Evolutionary conservation across 2,329 filamentous ascomycete species (phyloP).

Genomic region (Pseudovirgaria hyperparasitica): DNA sequence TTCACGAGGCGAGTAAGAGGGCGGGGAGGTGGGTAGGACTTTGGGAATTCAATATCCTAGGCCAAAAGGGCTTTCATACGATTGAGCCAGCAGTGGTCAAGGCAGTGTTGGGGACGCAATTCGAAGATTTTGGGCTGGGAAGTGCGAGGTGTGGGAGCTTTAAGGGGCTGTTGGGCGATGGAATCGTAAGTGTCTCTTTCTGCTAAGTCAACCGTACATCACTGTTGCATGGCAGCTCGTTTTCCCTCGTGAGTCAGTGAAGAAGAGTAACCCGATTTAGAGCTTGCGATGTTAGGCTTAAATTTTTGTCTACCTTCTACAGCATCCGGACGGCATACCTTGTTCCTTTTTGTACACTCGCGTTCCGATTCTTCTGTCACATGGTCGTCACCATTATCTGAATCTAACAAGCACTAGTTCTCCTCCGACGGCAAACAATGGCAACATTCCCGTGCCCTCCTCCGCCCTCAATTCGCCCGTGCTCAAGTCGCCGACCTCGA

Average conservation of each 20-base stretch:
- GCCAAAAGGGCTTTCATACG: slow-evolving; percentile 14
- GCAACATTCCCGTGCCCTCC: slow-evolving; percentile 23
- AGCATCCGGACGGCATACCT: too few relatives aligned
- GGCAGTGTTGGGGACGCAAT: slow-evolving; percentile 29
- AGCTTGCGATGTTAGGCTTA: not conserved
- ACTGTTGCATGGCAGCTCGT: slow-evolving; percentile 2
- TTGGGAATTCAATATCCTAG: slow-evolving; percentile 7
- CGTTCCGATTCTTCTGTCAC: too few relatives aligned
- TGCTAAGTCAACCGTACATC: not conserved
- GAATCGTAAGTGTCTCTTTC: slow-evolving; percentile 15
- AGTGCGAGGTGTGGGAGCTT: slow-evolving; percentile 22
- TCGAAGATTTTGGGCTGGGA: slow-evolving; percentile 33
- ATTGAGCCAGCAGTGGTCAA: slow-evolving; percentile 34
- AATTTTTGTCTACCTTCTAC: not conserved
- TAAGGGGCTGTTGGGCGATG: slow-evolving; percentile 25
- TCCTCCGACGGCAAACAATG: slow-evolving; percentile 22
- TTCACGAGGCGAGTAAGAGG: slow-evolving; percentile 9
- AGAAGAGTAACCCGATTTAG: slow-evolving; percentile 5
- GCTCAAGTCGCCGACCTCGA: slow-evolving; percentile 36
- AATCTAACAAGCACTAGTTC: slow-evolving; percentile 14
- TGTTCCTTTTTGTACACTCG: too few relatives aligned
- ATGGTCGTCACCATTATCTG: too few relatives aligned
- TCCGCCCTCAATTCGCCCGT: slow-evolving; percentile 36
- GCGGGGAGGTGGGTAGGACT: slow-evolving; percentile 9
- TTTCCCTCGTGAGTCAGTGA: slow-evolving; percentile 11